Conservation (phyloP, 306 rosid genomes). For the Castanea crenata region DNA sequence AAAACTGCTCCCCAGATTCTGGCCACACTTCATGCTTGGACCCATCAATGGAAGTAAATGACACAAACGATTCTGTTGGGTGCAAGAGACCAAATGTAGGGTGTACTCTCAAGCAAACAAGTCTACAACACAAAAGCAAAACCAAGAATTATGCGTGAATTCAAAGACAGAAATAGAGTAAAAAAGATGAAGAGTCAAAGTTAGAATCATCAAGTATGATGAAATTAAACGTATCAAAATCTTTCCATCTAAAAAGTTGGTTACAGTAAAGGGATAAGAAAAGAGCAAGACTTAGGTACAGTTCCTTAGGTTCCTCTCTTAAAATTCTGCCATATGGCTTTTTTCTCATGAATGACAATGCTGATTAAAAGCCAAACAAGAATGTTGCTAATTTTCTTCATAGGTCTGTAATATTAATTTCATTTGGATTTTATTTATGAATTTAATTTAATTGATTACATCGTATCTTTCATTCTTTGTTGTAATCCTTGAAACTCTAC, state of each 20-base stretch:
- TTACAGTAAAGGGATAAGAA: background rate
- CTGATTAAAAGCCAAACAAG: background rate
- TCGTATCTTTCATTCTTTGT: no score
- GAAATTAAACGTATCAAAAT: background rate
- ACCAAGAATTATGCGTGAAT: background rate
- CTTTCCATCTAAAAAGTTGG: background rate
- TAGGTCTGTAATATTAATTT: background rate
- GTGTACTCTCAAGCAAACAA: slow-evolving; percentile 91
- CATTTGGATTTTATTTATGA: no score
- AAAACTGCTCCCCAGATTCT: slow-evolving; percentile 67
- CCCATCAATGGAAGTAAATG: slow-evolving; percentile 79
- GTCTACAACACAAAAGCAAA: slow-evolving; percentile 40
- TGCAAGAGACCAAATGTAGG: slow-evolving; percentile 76
- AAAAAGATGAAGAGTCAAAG: background rate
- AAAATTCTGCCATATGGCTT: no score
- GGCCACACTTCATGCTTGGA: slow-evolving; percentile 78
- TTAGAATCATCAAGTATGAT: background rate
- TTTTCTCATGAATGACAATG: background rate
- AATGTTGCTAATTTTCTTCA: background rate
- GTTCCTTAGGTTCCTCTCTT: no score
- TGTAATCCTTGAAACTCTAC: no score
- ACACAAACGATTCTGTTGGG: slow-evolving; percentile 70
- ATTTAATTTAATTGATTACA: no score
- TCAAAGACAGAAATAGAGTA: background rate
- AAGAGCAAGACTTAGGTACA: no score